A percentile compares a stretch with the other conserved stretches of the same genome.
Conservation (phyloP, 1,139 yeast species). For the Yamadazyma diddensiae region DNA sequence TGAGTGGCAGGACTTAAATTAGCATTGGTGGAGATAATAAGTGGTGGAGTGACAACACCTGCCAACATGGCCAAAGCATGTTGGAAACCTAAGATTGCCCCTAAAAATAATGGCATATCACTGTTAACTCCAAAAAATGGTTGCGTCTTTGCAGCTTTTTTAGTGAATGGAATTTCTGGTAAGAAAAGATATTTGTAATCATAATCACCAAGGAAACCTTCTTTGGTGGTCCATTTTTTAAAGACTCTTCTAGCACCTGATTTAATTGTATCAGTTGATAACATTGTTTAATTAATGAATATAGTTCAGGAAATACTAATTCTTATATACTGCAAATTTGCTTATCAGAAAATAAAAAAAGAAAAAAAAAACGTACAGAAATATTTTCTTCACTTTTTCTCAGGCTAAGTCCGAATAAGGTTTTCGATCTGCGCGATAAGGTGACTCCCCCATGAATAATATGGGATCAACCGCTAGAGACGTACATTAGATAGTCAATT, state of each 20-base stretch:
- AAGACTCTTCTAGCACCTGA: slow-evolving; percentile 20
- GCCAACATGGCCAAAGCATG: slow-evolving; percentile 90
- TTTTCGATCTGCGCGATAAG: neutral
- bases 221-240: slow-evolving; percentile 60
- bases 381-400: too few relatives aligned
- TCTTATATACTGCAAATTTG: slow-evolving; percentile 1
- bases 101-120: slow-evolving; percentile 75
- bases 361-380: slow-evolving; percentile 1
- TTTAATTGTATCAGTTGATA: slow-evolving; percentile 10
- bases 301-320: neutral
- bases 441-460: neutral
- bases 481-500: too few relatives aligned
- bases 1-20: slow-evolving; percentile 48
- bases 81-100: slow-evolving; percentile 77
- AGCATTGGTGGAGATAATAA: slow-evolving; percentile 62
- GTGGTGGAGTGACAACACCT: slow-evolving; percentile 85
- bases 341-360: neutral
- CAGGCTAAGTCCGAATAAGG: neutral
- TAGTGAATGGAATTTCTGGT: slow-evolving; percentile 70
- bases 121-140: slow-evolving; percentile 81
- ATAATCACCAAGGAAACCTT: slow-evolving; percentile 80
- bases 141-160: slow-evolving; percentile 50
- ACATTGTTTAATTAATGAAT: slow-evolving; percentile 3
- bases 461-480: too few relatives aligned
- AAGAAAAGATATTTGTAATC: slow-evolving; percentile 75